Evolutionary conservation across 225 moss, liverwort and hornwort genomes (phyloP).

Genomic region (Antitrichia curtipendula): DNA sequence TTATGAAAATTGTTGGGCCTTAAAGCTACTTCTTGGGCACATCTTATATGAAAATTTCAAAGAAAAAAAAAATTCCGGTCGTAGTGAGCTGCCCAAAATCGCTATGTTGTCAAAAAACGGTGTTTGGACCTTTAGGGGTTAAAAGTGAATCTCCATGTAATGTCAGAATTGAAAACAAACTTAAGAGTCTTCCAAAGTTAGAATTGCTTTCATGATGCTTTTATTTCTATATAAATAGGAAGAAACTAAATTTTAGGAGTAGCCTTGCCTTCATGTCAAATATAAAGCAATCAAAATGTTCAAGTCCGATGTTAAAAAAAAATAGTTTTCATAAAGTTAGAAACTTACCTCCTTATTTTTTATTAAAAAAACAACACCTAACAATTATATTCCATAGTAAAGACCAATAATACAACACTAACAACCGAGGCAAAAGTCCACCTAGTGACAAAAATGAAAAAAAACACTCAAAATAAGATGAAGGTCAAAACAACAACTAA

Average conservation of each 20-base stretch:
- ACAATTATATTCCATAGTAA: background rate
- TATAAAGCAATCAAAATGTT: background rate
- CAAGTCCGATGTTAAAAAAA: too few relatives aligned
- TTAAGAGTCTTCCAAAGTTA: rapidly evolving
- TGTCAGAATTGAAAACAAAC: background rate
- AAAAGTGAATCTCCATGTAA: background rate
- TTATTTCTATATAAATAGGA: background rate
- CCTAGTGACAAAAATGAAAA: background rate
- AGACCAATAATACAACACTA: background rate
- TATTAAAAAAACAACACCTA: background rate
- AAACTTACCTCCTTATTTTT: background rate
- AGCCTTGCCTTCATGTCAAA: background rate
- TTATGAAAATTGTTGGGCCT: too few relatives aligned
- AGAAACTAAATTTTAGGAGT: background rate
- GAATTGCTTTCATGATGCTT: background rate
- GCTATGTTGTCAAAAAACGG: too few relatives aligned
- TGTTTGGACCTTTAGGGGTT: too few relatives aligned
- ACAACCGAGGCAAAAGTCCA: background rate
- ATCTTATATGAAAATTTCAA: too few relatives aligned
- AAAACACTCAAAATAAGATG: background rate
- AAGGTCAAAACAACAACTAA: background rate
- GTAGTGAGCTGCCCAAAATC: too few relatives aligned
- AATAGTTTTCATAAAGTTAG: background rate
- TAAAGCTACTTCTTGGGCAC: too few relatives aligned
- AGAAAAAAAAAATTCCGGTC: too few relatives aligned